Evolutionary conservation across 345 rosid genomes (phyloP).

Genomic region (Citrus sinensis): DVS_A1.0 CM039161.1:2956501-2957000

Average conservation of each 20-base stretch:
- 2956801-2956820: conserved; percentile 62
- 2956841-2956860: neutral
- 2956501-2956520: conserved; percentile 32
- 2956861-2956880: conserved; percentile 5
- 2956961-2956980: neutral
- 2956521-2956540: conserved; percentile 14
- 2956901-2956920: neutral
- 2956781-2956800: conserved; percentile 63
- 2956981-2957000: neutral
- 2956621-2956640: conserved; percentile 23
- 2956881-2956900: neutral
- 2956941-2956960: neutral
- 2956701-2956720: conserved; percentile 42
- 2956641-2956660: conserved; percentile 26
- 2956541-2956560: conserved; percentile 32
- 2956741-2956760: conserved; percentile 67
- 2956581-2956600: conserved; percentile 17
- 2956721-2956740: conserved; percentile 40
- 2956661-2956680: conserved; percentile 37
- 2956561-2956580: conserved; percentile 23
- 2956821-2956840: conserved; percentile 7
- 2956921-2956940: neutral
- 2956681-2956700: conserved; percentile 38
- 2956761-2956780: conserved; percentile 88
- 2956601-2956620: conserved; percentile 15